Conservation (phyloP, 805 yeast genomes). For the Saturnispora zaruensis region DNA sequence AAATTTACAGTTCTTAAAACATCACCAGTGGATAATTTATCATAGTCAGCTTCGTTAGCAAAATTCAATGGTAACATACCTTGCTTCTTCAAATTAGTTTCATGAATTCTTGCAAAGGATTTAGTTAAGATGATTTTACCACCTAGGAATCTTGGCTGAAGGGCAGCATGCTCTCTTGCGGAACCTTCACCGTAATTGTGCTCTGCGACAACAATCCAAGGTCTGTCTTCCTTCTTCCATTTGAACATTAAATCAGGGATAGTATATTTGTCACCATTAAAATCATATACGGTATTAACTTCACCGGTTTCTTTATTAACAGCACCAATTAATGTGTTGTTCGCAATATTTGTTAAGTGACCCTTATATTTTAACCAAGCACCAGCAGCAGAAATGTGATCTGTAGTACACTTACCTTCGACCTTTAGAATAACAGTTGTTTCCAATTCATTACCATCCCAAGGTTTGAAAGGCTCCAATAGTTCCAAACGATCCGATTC, state of each 20-base stretch:
- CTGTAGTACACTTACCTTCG: constrained; percentile 97
- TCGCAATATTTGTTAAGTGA: constrained; percentile 88
- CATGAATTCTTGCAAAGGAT: constrained; percentile 97
- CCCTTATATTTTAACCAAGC: constrained; percentile 98
- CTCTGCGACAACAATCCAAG: constrained; percentile 95
- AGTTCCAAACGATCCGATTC: constrained; percentile 87
- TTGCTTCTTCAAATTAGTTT: constrained; percentile 95
- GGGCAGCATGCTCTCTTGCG: constrained; percentile 97
- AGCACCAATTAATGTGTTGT: constrained; percentile 95
- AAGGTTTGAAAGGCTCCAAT: constrained; percentile 77
- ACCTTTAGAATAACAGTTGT: constrained; percentile 79
- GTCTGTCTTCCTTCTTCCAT: constrained; percentile 78
- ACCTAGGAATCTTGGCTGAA: constrained; percentile 90
- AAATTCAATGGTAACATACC: constrained; percentile 95
- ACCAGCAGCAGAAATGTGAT: constrained; percentile 98
- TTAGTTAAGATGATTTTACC: constrained; percentile 83
- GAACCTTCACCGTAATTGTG: constrained; percentile 99
- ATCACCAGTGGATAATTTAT: constrained; percentile 70
- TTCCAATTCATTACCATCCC: constrained; percentile 78
- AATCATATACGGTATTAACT: constrained; percentile 82
- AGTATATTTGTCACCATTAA: constrained; percentile 65
- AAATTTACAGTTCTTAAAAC: constrained; percentile 65
- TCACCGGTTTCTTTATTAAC: constrained; percentile 95
- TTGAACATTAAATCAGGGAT: constrained; percentile 96
- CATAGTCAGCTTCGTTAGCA: constrained; percentile 85